Base-by-base conservation (phyloP, 352 stramenopile species). In the Phytophthora crassamura region DNA sequence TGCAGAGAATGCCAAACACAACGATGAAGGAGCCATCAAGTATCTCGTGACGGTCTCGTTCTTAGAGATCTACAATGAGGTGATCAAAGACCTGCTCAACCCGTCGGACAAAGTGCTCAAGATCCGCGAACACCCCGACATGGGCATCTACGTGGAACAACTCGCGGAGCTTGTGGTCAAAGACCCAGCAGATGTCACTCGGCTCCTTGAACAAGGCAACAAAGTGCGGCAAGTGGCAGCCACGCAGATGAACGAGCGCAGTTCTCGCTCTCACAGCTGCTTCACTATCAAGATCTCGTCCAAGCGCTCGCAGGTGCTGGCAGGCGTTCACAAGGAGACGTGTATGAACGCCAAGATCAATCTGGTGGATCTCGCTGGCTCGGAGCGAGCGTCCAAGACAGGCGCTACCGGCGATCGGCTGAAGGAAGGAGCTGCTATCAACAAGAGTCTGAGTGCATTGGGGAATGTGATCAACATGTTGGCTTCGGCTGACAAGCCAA, bases 31-130 rank as follows among this genome's bases (percentile, higher is more conserved):
- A 46, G 72, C 59, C 5, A 73, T 83, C 42, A 89, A 97, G 64
- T 98, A 89, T 64, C 76, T 97, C 30, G 80, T 98, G 14, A 92
- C 86, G 1, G 91, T 97, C 14, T 97, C 89, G n/a, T 98, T 97
- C 62, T 73, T 98, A 18, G 94, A 98, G 59, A 98, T 98, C 55
- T 98, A 98, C 79, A 98, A 98, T 67, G 95, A 98, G 66, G 84
- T 97, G 2, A 96, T 98, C 59, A 92, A 96, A 36, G 95, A 98
- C 60, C 66, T 98, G 54, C 82, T 98, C 14, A 97, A 98, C 58
- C 90, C 92, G 6, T 93, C 87, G 3, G 90, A 96, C 60, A 95
- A 97, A 53, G 41, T 95, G 54, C 86, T 98, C 53, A 93, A 97
- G 68, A 97, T 98, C 48, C 88, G 91, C 7, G 90, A 98, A 70